phyloP scores from a whole-genome alignment of 495 filamentous ascomycete species.

The Lasiosphaeria miniovina region DNA sequence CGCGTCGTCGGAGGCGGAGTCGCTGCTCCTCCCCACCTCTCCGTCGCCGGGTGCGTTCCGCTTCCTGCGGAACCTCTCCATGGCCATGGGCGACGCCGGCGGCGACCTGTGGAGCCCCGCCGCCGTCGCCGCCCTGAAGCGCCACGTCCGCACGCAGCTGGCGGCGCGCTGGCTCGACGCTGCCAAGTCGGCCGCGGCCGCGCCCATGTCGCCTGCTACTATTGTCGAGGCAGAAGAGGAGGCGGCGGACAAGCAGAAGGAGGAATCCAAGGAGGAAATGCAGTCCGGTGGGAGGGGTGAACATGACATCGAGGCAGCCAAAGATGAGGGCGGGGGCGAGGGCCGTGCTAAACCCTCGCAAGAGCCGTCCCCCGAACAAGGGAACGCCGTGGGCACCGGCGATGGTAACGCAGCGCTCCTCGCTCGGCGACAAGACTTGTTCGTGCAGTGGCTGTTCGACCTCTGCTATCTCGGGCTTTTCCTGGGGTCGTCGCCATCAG shows the following conservation, averaged over 20 bases:
- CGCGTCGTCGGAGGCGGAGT: constrained; percentile 1
- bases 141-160: constrained; percentile 45
- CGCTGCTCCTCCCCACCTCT: constrained; percentile 69
- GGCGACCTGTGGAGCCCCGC: constrained; percentile 79
- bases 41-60: constrained; percentile 75
- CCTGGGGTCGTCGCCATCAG: constrained; percentile 14
- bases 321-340: constrained; percentile 35
- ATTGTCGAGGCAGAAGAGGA: neutral
- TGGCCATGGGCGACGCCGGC: constrained; percentile 66
- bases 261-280: constrained; percentile 3
- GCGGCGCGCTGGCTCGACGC: constrained; percentile 39
- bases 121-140: constrained; percentile 63
- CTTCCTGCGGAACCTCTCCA: constrained; percentile 63
- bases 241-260: constrained; percentile 1
- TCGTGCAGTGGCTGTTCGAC: constrained; percentile 79
- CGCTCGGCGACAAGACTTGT: constrained; percentile 47
- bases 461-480: constrained; percentile 59
- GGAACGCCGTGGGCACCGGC: constrained; percentile 15
- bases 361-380: neutral
- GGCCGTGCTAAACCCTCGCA: constrained; percentile 22
- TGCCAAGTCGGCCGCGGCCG: constrained; percentile 19
- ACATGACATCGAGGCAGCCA: constrained; percentile 11
- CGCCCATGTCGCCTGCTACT: neutral
- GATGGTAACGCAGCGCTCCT: constrained; percentile 12
- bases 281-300: constrained; percentile 4